A percentile compares a stretch with the other conserved stretches of the same genome.
phyloP scores from a whole-genome alignment of 352 stramenopile genomes.

The Phytophthora quininea region DNA sequence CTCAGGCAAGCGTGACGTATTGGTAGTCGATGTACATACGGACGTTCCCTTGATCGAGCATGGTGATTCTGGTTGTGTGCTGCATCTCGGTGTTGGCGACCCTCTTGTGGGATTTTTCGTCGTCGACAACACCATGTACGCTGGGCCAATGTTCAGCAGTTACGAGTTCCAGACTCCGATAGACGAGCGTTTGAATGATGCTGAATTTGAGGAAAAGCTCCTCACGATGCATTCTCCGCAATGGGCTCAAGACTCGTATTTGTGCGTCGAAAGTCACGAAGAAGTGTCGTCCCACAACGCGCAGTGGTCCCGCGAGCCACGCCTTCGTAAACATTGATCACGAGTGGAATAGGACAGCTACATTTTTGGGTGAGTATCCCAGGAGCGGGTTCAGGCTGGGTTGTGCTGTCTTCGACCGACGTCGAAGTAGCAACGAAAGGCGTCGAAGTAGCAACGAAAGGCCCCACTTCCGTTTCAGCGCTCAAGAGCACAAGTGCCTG shows the following conservation, averaged over 20 bases:
- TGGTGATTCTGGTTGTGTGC: constrained; percentile 9
- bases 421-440: too few relatives aligned
- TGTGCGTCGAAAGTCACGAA: constrained; percentile 1
- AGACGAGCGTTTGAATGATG: constrained; percentile 14
- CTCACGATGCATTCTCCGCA: constrained; percentile 5
- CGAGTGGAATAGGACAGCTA: neutral
- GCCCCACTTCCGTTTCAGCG: too few relatives aligned
- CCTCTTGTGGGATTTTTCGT: constrained; percentile 15
- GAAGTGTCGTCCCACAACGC: neutral
- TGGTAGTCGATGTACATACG: constrained; percentile 16
- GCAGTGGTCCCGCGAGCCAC: neutral
- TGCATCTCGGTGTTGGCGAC: constrained; percentile 18
- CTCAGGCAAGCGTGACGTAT: constrained; percentile 6
- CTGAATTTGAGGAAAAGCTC: constrained; percentile 15
- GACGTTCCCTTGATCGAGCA: neutral
- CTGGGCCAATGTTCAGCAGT: constrained; percentile 20
- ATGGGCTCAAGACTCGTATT: constrained; percentile 13
- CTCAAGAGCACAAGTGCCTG: too few relatives aligned
- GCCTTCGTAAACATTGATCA: neutral
- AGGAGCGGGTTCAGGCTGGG: neutral
- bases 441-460: too few relatives aligned
- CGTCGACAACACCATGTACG: constrained; percentile 19
- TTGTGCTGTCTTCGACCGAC: too few relatives aligned
- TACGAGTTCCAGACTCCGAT: constrained; percentile 20
- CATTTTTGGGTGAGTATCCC: too few relatives aligned